Conservation (phyloP, 768 basidiomycete genomes). For the Filobasidium floriforme region DNA sequence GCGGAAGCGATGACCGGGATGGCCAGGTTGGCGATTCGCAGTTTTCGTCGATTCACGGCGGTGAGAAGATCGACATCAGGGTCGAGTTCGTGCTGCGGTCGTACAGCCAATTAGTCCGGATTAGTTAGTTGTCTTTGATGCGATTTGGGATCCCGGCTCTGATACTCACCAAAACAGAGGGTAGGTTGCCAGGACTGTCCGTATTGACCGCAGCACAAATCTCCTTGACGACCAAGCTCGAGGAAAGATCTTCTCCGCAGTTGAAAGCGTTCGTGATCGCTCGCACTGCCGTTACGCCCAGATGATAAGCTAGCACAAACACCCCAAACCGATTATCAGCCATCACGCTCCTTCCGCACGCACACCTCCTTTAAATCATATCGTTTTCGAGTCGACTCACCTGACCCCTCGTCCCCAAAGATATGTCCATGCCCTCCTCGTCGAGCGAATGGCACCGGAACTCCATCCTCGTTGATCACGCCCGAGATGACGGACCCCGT, state of each 20-base stretch:
- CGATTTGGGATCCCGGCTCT: neutral
- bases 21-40: constrained; percentile 7
- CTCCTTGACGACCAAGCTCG: neutral
- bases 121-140: neutral
- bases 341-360: neutral
- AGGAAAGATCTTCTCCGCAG: neutral
- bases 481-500: constrained; percentile 10
- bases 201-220: neutral
- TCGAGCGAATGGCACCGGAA: neutral
- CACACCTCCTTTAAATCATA: too few relatives aligned
- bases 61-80: neutral
- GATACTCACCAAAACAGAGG: neutral
- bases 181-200: neutral
- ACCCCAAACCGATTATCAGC: neutral
- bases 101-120: neutral
- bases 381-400: neutral
- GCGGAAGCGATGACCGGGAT: neutral
- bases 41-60: constrained; percentile 7
- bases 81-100: constrained; percentile 10
- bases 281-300: constrained; percentile 2
- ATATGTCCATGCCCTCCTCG: constrained; percentile 7
- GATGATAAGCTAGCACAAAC: constrained; percentile 1
- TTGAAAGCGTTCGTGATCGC: neutral
- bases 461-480: neutral
- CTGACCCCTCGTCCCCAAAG: constrained; percentile 8